Evolutionary conservation across 1,284 basidiomycete genomes (phyloP).

Genomic region (Meripilus lineatus): DNA sequence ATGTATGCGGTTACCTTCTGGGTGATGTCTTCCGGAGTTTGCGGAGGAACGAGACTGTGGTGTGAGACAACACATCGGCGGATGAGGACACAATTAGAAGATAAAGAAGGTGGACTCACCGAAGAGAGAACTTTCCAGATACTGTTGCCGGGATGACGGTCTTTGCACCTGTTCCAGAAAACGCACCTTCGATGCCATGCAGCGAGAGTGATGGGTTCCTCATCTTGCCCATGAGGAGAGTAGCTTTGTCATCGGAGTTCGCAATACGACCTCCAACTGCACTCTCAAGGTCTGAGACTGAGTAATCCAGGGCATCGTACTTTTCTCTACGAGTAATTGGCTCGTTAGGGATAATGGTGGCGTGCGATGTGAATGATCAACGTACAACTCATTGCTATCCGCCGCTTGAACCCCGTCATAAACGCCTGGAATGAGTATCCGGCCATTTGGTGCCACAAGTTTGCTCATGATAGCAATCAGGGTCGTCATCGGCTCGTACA

Average conservation of each 20-base stretch:
- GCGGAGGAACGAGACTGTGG: slow-evolving; percentile 80
- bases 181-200: slow-evolving; percentile 97
- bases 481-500: slow-evolving; percentile 90
- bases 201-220: slow-evolving; percentile 85
- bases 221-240: slow-evolving; percentile 90
- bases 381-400: slow-evolving; percentile 72
- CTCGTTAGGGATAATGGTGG: neutral
- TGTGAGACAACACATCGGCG: neutral
- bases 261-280: slow-evolving; percentile 78
- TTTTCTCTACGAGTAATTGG: neutral
- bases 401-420: slow-evolving; percentile 83
- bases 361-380: slow-evolving; percentile 5
- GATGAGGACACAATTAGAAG: neutral
- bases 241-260: slow-evolving; percentile 76
- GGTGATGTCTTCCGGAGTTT: slow-evolving; percentile 74
- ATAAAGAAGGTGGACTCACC: slow-evolving; percentile 39
- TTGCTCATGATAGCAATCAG: slow-evolving; percentile 78
- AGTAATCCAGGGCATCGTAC: slow-evolving; percentile 80
- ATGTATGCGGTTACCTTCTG: slow-evolving; percentile 73
- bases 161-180: slow-evolving; percentile 85
- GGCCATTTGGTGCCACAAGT: slow-evolving; percentile 79
- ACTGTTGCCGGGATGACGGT: slow-evolving; percentile 95
- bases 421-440: slow-evolving; percentile 89
- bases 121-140: slow-evolving; percentile 91
- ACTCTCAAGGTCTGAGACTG: slow-evolving; percentile 71